Conservation (phyloP, 768 basidiomycete genomes). For the Leccinum longicurvipes region DNA sequence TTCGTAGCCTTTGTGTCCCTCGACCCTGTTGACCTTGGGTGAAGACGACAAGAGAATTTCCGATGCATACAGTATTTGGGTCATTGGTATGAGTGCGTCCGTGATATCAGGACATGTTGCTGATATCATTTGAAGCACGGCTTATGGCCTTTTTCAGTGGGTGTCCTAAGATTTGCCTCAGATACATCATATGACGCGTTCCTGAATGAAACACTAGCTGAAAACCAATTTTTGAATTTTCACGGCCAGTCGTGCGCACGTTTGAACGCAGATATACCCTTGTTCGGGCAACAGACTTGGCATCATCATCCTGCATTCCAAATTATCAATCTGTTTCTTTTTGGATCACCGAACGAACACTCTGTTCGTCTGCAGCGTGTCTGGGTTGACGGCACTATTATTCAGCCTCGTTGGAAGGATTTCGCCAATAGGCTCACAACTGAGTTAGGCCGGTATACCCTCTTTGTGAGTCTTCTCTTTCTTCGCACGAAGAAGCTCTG, state of each 20-base stretch:
- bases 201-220: not conserved
- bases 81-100: conserved; percentile 7
- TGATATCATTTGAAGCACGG: conserved; percentile 8
- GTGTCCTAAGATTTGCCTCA: not conserved
- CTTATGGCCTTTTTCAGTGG: conserved; percentile 12
- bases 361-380: conserved; percentile 11
- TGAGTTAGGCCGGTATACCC: conserved; percentile 11
- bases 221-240: conserved; percentile 14
- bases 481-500: not conserved
- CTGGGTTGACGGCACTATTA: conserved; percentile 11
- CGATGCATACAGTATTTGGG: conserved; percentile 8
- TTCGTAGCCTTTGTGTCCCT: not conserved
- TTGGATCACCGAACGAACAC: conserved; percentile 7
- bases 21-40: not conserved
- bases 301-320: not conserved
- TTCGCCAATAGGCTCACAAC: conserved; percentile 5
- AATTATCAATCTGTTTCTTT: not conserved
- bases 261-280: conserved; percentile 7
- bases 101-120: not conserved
- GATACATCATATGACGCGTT: not conserved
- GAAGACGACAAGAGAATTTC: conserved; percentile 1
- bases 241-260: conserved; percentile 11
- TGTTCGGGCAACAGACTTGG: conserved; percentile 10
- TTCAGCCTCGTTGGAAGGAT: conserved; percentile 12
- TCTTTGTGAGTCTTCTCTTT: conserved; percentile 5